Percentiles rank a stretch among this genome's conserved stretches.
phyloP scores from a whole-genome alignment of 306 rosid genomes.

The Vigna mungo region DNA sequence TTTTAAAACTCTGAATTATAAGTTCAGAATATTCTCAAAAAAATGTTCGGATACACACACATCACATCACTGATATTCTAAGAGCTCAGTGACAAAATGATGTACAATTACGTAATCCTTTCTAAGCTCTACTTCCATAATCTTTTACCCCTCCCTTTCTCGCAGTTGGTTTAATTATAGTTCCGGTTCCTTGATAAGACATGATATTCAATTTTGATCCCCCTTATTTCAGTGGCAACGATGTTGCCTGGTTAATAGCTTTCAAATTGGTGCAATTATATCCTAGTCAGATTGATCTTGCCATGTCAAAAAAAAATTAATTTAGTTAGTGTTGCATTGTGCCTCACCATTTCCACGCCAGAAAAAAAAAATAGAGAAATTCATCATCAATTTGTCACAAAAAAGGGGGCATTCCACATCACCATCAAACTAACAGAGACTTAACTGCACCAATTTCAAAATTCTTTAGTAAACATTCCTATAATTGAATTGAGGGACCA shows the following conservation, averaged over 20 bases:
- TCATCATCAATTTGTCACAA: background rate
- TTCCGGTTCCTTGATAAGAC: background rate
- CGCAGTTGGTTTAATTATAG: background rate
- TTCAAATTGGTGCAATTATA: background rate
- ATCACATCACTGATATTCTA: background rate
- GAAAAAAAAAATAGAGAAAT: conserved; percentile 6
- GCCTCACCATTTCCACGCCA: conserved; percentile 14
- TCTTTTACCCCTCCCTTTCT: background rate
- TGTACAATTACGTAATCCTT: background rate
- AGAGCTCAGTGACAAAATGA: background rate
- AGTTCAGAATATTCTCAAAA: background rate
- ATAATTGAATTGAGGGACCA: background rate
- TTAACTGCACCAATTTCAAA: conserved; percentile 6
- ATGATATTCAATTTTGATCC: too few species aligned
- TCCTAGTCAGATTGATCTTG: background rate
- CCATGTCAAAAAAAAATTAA: background rate
- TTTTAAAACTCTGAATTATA: background rate
- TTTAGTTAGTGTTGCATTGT: conserved; percentile 4
- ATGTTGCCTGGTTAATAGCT: background rate
- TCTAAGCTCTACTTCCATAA: background rate
- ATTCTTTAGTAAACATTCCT: background rate
- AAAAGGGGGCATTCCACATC: background rate
- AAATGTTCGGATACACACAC: background rate
- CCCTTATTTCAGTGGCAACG: background rate
- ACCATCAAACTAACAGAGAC: background rate